A percentile compares a stretch with the other conserved stretches of the same genome.
phyloP scores from a whole-genome alignment of 768 basidiomycete genomes.

The Leccinum variicolor region DNA sequence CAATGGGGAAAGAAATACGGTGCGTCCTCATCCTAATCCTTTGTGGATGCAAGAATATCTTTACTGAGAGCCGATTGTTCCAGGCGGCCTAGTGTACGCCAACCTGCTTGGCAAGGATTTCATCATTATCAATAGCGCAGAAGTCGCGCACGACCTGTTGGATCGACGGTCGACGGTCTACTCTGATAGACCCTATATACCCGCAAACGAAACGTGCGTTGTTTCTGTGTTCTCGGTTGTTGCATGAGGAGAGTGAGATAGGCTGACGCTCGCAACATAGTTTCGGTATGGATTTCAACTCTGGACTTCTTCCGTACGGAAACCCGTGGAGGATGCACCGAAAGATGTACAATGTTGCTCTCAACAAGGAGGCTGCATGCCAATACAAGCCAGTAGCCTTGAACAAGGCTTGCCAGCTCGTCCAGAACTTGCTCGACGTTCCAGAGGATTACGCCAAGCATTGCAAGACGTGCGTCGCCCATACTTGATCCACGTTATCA shows the following conservation, averaged over 20 bases:
- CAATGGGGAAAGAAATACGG: constrained; percentile 34
- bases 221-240: not conserved
- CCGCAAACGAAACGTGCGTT: constrained; percentile 19
- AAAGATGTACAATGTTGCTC: constrained; percentile 17
- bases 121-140: constrained; percentile 23
- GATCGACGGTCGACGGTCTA: constrained; percentile 26
- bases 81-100: constrained; percentile 24
- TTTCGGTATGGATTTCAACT: constrained; percentile 31
- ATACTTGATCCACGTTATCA: not conserved
- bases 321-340: constrained; percentile 30
- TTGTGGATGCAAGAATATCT: not conserved
- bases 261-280: constrained; percentile 7
- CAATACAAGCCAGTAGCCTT: constrained; percentile 17
- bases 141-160: constrained; percentile 22
- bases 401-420: constrained; percentile 19
- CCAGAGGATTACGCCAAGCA: constrained; percentile 20
- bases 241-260: not conserved
- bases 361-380: constrained; percentile 15
- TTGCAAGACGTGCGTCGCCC: constrained; percentile 22
- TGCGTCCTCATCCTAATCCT: constrained; percentile 3
- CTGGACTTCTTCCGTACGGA: constrained; percentile 30
- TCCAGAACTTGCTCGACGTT: constrained; percentile 18
- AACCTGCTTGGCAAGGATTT: constrained; percentile 28
- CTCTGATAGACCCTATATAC: constrained; percentile 25
- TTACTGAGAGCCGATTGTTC: not conserved